Evolutionary conservation across 2,329 filamentous ascomycete species (phyloP).

Genomic region (Epichloe baconii): DNA sequence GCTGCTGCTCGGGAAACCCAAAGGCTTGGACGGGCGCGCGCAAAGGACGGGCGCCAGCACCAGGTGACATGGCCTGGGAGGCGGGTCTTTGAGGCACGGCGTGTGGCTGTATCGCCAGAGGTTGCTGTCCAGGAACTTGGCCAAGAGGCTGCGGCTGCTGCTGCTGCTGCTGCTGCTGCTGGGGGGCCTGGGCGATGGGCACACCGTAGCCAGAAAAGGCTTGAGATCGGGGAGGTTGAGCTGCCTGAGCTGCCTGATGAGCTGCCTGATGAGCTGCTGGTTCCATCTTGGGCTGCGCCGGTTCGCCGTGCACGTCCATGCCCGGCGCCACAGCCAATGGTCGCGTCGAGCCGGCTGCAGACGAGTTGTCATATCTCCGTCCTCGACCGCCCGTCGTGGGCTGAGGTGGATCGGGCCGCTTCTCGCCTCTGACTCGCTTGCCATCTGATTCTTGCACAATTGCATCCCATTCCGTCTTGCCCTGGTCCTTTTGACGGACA

Average conservation of each 20-base stretch:
- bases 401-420: constrained; percentile 45
- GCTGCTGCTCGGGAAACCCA: constrained; percentile 28
- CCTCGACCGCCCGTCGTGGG: constrained; percentile 35
- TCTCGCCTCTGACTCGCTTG: constrained; percentile 42
- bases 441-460: constrained; percentile 48
- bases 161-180: neutral
- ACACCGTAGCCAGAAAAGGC: constrained; percentile 30
- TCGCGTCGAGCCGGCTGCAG: constrained; percentile 17
- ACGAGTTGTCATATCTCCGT: constrained; percentile 35
- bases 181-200: constrained; percentile 29
- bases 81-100: constrained; percentile 24
- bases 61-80: constrained; percentile 34
- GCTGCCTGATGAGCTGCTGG: constrained; percentile 10
- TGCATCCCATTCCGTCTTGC: constrained; percentile 44
- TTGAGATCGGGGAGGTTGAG: constrained; percentile 20
- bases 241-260: constrained; percentile 4
- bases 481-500: constrained; percentile 46
- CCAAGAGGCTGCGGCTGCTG: constrained; percentile 12
- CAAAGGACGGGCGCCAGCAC: constrained; percentile 22
- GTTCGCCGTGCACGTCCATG: constrained; percentile 31
- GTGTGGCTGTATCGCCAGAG: constrained; percentile 24
- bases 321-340: constrained; percentile 36
- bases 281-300: constrained; percentile 33
- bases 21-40: constrained; percentile 30
- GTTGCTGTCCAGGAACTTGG: constrained; percentile 11